Base-by-base conservation (phyloP, 2,329 filamentous ascomycete genomes). In the Diaporthe sp. region DNA sequence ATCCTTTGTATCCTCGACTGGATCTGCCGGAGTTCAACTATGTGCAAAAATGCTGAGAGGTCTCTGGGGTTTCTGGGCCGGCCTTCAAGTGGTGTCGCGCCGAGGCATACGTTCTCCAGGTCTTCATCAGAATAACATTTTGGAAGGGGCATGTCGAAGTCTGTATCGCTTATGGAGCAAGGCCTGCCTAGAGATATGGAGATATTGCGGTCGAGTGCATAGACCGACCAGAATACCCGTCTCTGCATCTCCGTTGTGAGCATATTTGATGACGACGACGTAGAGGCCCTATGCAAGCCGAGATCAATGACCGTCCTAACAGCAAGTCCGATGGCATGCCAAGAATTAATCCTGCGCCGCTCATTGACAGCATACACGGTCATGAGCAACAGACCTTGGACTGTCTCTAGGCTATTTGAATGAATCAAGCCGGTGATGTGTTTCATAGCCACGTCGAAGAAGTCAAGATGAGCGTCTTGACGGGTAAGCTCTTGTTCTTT, bases 141-240 rank as follows among this genome's bases (percentile, higher is more conserved):
- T 6, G 79, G 80, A 13, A 77, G 69, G 0, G 78, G 77, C n/a
- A 77, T 75, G 1, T 74, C 78, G 7, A 81, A 79, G 22, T 80
- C 79, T 2, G 77, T 55, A 30, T 80, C 78, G 35, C 78, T 77
- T 15, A 80, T 80, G 0, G 76, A 78, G 3, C 80, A 67, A 0
- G 80, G 80, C 6, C 78, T 73, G 28, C 79, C 77, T 69, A 80
- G 76, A 40, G 79, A 78, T 50, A 81, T 78, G 1, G 77, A 78
- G 52, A 80, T 79, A 28, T 76, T 79, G 35, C 80, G 75, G 6
- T 80, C 75, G 71, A 79, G 79, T n/a, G 74, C 73, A 47, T 81
- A 80, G 10, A 81, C 75, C 52, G 79, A 79, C 81, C 81, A 82
- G 73, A 80, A 82, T 1, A 82, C 47, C 47, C 47, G 47, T 52